Evolutionary conservation across 192 early-diverging fungal genomes (phyloP).

Genomic region (Obelidium mucronatum): DNA sequence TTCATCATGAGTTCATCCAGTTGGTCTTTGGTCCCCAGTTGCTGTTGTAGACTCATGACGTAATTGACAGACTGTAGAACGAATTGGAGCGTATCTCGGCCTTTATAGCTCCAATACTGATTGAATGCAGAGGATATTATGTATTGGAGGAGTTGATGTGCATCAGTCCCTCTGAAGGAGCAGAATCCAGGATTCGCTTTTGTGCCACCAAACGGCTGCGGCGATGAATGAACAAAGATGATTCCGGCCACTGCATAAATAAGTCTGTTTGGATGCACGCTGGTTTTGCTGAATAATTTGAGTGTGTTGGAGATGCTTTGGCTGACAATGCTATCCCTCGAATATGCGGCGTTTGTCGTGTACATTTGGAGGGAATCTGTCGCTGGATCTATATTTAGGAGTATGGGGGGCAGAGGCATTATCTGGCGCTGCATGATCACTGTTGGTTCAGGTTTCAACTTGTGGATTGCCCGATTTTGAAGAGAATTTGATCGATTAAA

Average conservation of each 20-base stretch:
- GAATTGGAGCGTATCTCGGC: not conserved
- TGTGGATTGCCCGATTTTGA: too few species aligned
- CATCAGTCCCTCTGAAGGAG: not conserved
- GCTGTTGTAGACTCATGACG: not conserved
- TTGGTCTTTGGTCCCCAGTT: conserved; percentile 1
- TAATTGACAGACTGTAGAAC: not conserved
- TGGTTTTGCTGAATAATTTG: not conserved
- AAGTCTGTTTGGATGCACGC: conserved; percentile 9
- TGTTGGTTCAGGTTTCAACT: too few species aligned
- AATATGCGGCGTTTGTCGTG: too few species aligned
- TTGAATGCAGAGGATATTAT: not conserved
- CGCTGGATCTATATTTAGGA: too few species aligned
- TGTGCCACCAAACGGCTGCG: conserved; percentile 3
- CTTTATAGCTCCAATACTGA: not conserved
- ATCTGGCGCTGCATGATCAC: too few species aligned
- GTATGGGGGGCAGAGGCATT: too few species aligned
- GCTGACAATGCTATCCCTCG: too few species aligned
- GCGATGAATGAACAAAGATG: not conserved
- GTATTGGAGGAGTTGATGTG: not conserved
- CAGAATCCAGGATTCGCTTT: conserved; percentile 1
- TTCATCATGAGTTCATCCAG: not conserved
- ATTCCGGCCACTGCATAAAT: not conserved
- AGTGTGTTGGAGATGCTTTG: not conserved
- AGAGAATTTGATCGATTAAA: too few species aligned
- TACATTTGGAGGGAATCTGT: too few species aligned